phyloP scores from a whole-genome alignment of 345 rosid genomes.

The Eucalyptus pauciflora region DNA sequence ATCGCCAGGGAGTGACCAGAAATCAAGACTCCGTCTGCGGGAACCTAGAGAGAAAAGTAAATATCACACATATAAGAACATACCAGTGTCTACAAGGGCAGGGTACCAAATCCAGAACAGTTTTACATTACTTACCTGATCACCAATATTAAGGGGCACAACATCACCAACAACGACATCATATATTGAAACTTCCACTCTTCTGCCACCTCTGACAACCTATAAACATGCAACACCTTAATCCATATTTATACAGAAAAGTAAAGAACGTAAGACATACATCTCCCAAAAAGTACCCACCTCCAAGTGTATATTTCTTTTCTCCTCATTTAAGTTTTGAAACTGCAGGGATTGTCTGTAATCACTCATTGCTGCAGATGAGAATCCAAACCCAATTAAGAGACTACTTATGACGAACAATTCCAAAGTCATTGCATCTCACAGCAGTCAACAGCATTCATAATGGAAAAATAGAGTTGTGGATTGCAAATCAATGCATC shows the following conservation, averaged over 20 bases:
- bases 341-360: constrained; percentile 96
- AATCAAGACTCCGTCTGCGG: constrained; percentile 87
- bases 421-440: neutral
- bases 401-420: neutral
- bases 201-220: constrained; percentile 83
- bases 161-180: constrained; percentile 96
- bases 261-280: neutral
- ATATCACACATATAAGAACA: neutral
- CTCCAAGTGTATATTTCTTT: constrained; percentile 87
- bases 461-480: neutral
- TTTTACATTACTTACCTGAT: constrained; percentile 45
- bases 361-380: constrained; percentile 73
- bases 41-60: constrained; percentile 33
- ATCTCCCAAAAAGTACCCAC: constrained; percentile 8
- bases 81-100: neutral
- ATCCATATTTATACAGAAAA: neutral
- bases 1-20: constrained; percentile 78
- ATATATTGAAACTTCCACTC: constrained; percentile 69
- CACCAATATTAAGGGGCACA: constrained; percentile 88
- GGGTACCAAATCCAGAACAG: neutral
- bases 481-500: accelerated
- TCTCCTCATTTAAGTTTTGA: constrained; percentile 84
- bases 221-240: constrained; percentile 1
- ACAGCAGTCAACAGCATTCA: neutral
- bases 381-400: neutral